These are phyloP conservation scores for Yarrowia keelungensis DNA, from an alignment of 805 yeast species.

Conservation along the genomic window DNA sequence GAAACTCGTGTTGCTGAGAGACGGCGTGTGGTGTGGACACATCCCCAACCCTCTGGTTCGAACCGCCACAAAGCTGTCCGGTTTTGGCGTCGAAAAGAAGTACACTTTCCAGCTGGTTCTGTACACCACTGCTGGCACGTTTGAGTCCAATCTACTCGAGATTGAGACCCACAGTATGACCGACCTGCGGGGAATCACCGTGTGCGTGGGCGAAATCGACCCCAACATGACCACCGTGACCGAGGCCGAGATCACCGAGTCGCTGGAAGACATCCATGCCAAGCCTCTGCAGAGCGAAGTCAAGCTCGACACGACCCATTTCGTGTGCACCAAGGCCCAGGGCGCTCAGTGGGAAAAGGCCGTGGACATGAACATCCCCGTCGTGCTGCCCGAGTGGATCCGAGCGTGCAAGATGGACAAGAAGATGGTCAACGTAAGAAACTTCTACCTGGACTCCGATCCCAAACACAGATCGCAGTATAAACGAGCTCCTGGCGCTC, in stretches of 20 bases:
- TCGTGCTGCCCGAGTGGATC: slow-evolving; percentile 96
- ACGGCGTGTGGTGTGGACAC: slow-evolving; percentile 68
- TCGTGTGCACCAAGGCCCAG: slow-evolving; percentile 71
- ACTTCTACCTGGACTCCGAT: slow-evolving; percentile 57
- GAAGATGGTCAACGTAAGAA: slow-evolving; percentile 90
- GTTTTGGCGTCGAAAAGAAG: slow-evolving; percentile 83
- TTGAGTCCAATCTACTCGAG: slow-evolving; percentile 67
- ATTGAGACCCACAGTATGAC: slow-evolving; percentile 95
- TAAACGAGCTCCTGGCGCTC: slow-evolving; percentile 19
- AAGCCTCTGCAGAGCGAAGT: slow-evolving; percentile 76
- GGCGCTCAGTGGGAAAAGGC: slow-evolving; percentile 85
- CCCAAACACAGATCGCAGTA: slow-evolving; percentile 45
- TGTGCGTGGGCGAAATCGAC: slow-evolving; percentile 79
- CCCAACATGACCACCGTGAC: slow-evolving; percentile 50
- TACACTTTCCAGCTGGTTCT: slow-evolving; percentile 81
- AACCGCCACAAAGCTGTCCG: slow-evolving; percentile 85
- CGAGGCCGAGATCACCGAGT: slow-evolving; percentile 61
- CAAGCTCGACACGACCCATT: slow-evolving; percentile 92
- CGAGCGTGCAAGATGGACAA: slow-evolving; percentile 91
- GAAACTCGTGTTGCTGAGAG: slow-evolving; percentile 78
- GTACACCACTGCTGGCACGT: slow-evolving; percentile 90
- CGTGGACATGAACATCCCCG: slow-evolving; percentile 83
- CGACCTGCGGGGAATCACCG: slow-evolving; percentile 88
- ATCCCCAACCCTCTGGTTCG: slow-evolving; percentile 84
- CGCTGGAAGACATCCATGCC: slow-evolving; percentile 79